Evolutionary conservation across 257 asterid species (phyloP).

Genomic region (Salvia splendens): DNA sequence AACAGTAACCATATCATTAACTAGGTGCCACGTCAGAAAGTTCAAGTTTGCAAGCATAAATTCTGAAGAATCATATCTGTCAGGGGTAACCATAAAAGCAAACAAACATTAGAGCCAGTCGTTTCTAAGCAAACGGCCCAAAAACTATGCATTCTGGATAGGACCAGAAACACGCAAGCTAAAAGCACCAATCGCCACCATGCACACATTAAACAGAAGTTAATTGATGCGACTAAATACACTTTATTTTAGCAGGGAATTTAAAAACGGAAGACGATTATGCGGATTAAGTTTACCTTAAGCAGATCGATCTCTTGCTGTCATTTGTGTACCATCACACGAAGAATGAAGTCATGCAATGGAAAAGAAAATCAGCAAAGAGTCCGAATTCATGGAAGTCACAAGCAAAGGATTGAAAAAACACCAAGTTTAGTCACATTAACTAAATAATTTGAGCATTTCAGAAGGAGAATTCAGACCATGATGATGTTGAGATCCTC

Average conservation of each 20-base stretch:
- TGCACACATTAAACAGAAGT: no score
- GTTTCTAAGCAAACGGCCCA: no score
- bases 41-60: no score
- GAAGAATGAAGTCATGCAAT: slow-evolving; percentile 12
- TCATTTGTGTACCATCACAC: slow-evolving; percentile 32
- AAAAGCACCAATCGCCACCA: no score
- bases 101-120: no score
- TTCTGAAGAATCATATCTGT: no score
- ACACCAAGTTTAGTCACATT: slow-evolving; percentile 18
- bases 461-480: slow-evolving; percentile 41
- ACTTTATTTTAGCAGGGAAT: slow-evolving; percentile 8
- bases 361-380: slow-evolving; percentile 29
- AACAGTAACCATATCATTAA: no score
- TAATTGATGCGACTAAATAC: no score
- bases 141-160: no score
- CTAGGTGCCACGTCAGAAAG: no score
- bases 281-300: slow-evolving; percentile 52
- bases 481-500: slow-evolving; percentile 84
- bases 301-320: slow-evolving; percentile 99
- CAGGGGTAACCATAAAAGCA: no score
- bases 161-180: no score
- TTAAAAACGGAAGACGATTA: slow-evolving; percentile 7
- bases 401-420: neutral
- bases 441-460: slow-evolving; percentile 11
- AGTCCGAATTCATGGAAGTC: slow-evolving; percentile 28